Percentiles rank a stretch among this genome's conserved stretches.
Conservation (phyloP, 75 land plant species). For the Picea sitchensis region DNA sequence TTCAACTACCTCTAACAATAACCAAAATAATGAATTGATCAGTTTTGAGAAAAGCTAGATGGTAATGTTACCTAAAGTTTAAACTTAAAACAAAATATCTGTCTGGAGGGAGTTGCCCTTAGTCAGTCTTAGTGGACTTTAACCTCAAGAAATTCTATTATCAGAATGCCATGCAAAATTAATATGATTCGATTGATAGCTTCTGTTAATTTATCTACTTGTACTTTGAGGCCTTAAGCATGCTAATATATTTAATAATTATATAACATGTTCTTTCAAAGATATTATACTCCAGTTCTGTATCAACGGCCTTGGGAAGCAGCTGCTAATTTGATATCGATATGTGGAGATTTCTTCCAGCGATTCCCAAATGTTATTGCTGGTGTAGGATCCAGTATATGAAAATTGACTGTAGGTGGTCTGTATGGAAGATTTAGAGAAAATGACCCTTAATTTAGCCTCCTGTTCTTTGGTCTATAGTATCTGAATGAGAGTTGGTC, state of each 20-base stretch:
- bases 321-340: background rate
- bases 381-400: background rate
- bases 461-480: background rate
- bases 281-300: no score
- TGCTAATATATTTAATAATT: background rate
- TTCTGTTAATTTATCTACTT: background rate
- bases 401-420: background rate
- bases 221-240: background rate
- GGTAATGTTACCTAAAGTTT: background rate
- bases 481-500: background rate
- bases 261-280: no score
- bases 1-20: no score
- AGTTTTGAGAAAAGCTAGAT: no score
- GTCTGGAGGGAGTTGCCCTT: background rate
- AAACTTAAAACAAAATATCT: background rate
- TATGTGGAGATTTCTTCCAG: background rate
- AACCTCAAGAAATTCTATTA: background rate
- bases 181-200: background rate
- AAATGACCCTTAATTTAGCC: background rate
- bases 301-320: background rate
- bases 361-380: no score
- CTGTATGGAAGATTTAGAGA: background rate
- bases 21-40: no score
- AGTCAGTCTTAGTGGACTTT: background rate
- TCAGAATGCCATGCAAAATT: background rate